These are phyloP conservation scores for Capronia americana DNA, from an alignment of 2,329 filamentous ascomycete species.

Conservation along the genomic window DNA sequence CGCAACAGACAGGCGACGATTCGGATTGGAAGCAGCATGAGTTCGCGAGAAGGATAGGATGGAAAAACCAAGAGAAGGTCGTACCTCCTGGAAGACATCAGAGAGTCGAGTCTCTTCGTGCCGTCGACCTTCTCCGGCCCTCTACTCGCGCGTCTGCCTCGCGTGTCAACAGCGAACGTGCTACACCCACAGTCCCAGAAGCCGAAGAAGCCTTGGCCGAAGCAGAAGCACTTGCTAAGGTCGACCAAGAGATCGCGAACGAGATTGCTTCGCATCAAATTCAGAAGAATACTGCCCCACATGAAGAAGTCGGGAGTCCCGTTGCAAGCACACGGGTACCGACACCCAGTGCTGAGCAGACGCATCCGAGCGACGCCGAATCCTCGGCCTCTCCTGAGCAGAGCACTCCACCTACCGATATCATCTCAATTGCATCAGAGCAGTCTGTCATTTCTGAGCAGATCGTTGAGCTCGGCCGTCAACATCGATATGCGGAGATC, in stretches of 20 bases:
- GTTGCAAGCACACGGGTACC: slow-evolving; percentile 28
- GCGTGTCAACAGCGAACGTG: slow-evolving; percentile 60
- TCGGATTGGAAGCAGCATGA: slow-evolving; percentile 92
- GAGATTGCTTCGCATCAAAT: slow-evolving; percentile 63
- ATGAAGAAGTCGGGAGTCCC: slow-evolving; percentile 43
- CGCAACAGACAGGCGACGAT: slow-evolving; percentile 71
- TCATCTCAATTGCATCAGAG: slow-evolving; percentile 57
- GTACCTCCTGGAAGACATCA: slow-evolving; percentile 44
- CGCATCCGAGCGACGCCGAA: slow-evolving; percentile 20
- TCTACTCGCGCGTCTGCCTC: slow-evolving; percentile 44
- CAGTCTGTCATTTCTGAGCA: slow-evolving; percentile 77
- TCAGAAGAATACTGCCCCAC: slow-evolving; percentile 34
- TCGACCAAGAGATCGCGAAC: slow-evolving; percentile 81
- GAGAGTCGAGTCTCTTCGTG: slow-evolving; percentile 37
- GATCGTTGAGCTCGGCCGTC: slow-evolving; percentile 74
- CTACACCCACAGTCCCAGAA: slow-evolving; percentile 67
- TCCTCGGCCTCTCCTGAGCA: slow-evolving; percentile 40
- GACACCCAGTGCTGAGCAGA: slow-evolving; percentile 20
- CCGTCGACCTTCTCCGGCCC: slow-evolving; percentile 36
- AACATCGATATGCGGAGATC: slow-evolving; percentile 81
- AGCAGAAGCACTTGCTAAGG: slow-evolving; percentile 69
- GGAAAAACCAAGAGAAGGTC: slow-evolving; percentile 67
- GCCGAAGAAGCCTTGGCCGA: slow-evolving; percentile 57
- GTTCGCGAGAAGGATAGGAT: slow-evolving; percentile 85
- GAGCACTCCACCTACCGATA: slow-evolving; percentile 47